Percentiles rank a stretch among this genome's conserved stretches.
These are phyloP conservation scores for Ceratocystis cubensis DNA, from an alignment of 2,329 filamentous ascomycete genomes.

Conservation along the genomic window DNA sequence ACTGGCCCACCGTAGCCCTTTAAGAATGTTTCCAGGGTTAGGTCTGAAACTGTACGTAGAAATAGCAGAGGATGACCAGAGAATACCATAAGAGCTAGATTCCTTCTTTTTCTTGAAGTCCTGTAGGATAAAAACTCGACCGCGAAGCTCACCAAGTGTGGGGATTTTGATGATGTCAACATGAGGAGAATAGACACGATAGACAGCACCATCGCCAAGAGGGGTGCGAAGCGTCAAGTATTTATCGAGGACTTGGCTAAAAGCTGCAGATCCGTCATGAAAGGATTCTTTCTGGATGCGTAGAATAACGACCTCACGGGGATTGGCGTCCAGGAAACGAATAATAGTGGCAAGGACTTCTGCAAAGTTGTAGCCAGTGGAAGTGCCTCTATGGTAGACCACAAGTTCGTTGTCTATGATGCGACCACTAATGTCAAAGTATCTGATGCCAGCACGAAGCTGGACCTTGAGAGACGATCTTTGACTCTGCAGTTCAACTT, in stretches of 20 bases:
- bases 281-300: too few species aligned
- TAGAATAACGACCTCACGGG: too few species aligned
- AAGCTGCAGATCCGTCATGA: constrained; percentile 25
- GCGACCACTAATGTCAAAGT: too few species aligned
- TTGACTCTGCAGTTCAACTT: too few species aligned
- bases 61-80: not conserved
- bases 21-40: constrained; percentile 33
- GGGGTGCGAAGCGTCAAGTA: constrained; percentile 29
- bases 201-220: constrained; percentile 28
- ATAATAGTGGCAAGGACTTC: too few species aligned
- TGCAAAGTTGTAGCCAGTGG: too few species aligned
- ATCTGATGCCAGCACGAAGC: too few species aligned
- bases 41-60: constrained; percentile 31
- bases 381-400: too few species aligned
- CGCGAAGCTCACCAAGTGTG: constrained; percentile 34
- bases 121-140: constrained; percentile 37
- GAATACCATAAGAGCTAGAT: constrained; percentile 30
- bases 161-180: constrained; percentile 23
- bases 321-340: too few species aligned
- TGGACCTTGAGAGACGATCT: too few species aligned
- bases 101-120: constrained; percentile 26
- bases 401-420: too few species aligned
- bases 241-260: constrained; percentile 33
- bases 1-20: constrained; percentile 22
- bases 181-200: constrained; percentile 29